Base-by-base conservation (phyloP, 1,139 yeast species). In the Fermentozyma sake region DNA sequence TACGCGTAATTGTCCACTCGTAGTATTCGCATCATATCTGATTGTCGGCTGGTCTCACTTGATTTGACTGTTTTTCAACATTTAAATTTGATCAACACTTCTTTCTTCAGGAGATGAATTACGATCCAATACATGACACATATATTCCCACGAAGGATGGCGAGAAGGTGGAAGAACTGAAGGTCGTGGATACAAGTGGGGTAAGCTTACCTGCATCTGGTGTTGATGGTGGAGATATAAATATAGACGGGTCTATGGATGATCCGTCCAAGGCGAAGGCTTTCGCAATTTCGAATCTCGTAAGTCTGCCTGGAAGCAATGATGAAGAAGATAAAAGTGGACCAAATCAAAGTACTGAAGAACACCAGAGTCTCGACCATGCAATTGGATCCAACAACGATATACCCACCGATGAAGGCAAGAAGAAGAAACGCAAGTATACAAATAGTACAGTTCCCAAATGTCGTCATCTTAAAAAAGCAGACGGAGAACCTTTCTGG, bases 401-500 rank as follows among this genome's bases (percentile, higher is more conserved):
- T 19, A 28, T n/a, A n/a, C n/a, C n/a, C n/a, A n/a, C n/a, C n/a
- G n/a, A n/a, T n/a, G n/a, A 24, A 8, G 31, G 26, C 16, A 31
- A 30, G 22, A 33, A 24, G 21, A 38, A 30, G 26, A 33, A 31
- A 18, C 34, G 38, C 25, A 40, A 39, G 32, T 31, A 37, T 26
- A 35, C 32, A 22, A 35, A 31, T 27, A 24, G 27, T n/a, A 27
- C 37, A 21, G 23, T 33, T 5, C 34, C 44, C 27, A 39, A 40
- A 27, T 36, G 38, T 18, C 67, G 83, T 26, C 95, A 84, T 50
- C 60, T 91, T 43, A 91, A 89, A 53, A 89, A 89, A 49, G 69
- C 77, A 11, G 97, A 91, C 48, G 96, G 97, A 4, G 95, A 84
- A 44, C 95, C 95, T 11, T 76, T 89, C 37, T 83, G 94, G 82